These are phyloP conservation scores for Drechslerella stenobrocha DNA, from an alignment of 2,329 filamentous ascomycete species.

Conservation along the genomic window DNA sequence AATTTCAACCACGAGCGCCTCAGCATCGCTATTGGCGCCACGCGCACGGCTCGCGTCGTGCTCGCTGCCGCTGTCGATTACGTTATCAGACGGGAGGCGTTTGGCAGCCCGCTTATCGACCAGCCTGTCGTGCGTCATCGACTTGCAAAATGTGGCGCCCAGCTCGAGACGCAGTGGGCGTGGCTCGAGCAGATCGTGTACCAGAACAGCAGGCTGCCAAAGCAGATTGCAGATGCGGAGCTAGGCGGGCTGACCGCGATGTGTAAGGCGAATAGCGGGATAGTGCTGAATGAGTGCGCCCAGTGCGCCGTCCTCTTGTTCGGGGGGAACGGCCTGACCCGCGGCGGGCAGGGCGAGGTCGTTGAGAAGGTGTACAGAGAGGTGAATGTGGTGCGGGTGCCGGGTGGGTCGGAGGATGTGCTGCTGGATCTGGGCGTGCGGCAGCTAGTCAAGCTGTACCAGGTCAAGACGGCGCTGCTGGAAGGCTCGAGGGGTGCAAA, in stretches of 20 bases:
- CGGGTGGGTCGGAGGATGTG: conserved; percentile 73
- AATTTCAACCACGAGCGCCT: conserved; percentile 81
- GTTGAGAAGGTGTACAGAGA: conserved; percentile 69
- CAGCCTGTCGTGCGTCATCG: conserved; percentile 74
- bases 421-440: conserved; percentile 70
- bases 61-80: conserved; percentile 66
- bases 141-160: conserved; percentile 70
- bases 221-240: conserved; percentile 65
- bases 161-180: conserved; percentile 70
- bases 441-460: conserved; percentile 71
- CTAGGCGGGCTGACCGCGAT: conserved; percentile 73
- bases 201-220: conserved; percentile 66
- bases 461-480: conserved; percentile 62
- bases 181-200: conserved; percentile 74
- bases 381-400: conserved; percentile 66
- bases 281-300: conserved; percentile 72
- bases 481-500: conserved; percentile 55
- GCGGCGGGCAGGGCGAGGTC: conserved; percentile 70
- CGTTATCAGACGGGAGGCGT: conserved; percentile 68
- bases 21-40: conserved; percentile 67
- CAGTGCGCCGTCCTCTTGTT: conserved; percentile 71
- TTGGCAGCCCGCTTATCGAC: conserved; percentile 70
- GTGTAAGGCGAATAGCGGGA: conserved; percentile 72
- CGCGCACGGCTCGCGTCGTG: conserved; percentile 66
- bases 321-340: conserved; percentile 73